Conservation (phyloP, 371 early-diverging fungal genomes). For the Dichotomocladium elegans region DNA sequence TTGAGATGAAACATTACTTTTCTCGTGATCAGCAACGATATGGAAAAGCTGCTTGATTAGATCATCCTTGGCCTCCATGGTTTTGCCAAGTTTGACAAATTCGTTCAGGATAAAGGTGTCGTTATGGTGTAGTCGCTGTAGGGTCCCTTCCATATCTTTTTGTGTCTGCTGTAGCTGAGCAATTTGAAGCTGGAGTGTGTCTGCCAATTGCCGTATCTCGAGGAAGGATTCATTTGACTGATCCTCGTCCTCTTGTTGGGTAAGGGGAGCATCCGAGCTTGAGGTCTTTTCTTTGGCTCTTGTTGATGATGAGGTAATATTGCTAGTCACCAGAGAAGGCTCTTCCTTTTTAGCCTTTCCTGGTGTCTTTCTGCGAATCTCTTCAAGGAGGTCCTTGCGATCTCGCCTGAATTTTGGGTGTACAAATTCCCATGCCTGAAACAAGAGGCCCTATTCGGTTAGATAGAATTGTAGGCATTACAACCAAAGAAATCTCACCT, state of each 20-base stretch:
- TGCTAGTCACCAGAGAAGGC: neutral
- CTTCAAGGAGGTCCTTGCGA: constrained; percentile 59
- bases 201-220: constrained; percentile 17
- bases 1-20: neutral
- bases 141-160: constrained; percentile 22
- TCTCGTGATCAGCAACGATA: constrained; percentile 14
- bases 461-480: neutral
- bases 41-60: constrained; percentile 61
- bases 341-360: constrained; percentile 27
- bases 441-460: neutral
- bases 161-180: constrained; percentile 34
- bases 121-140: constrained; percentile 43
- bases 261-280: neutral
- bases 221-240: neutral
- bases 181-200: constrained; percentile 44
- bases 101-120: constrained; percentile 58
- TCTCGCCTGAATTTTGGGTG: constrained; percentile 72
- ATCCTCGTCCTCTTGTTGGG: constrained; percentile 1
- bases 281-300: constrained; percentile 1
- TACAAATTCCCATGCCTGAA: constrained; percentile 74
- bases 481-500: constrained; percentile 33
- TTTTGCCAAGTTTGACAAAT: constrained; percentile 51
- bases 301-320: neutral
- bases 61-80: constrained; percentile 60
- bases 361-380: constrained; percentile 56